These are phyloP conservation scores for Fusarium succisae DNA, from an alignment of 2,329 filamentous ascomycete genomes.

Conservation along the genomic window DNA sequence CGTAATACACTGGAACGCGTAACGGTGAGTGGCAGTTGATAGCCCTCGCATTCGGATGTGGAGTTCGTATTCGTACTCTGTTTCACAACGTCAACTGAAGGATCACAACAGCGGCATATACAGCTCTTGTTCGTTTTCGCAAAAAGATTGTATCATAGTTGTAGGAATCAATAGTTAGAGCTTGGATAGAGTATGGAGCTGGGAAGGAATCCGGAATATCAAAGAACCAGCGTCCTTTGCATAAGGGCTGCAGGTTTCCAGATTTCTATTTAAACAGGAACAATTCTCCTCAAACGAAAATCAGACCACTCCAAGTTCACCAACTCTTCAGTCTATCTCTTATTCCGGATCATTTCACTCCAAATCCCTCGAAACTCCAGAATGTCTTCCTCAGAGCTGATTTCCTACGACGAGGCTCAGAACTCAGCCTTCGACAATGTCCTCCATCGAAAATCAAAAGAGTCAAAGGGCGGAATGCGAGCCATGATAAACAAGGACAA, in stretches of 20 bases:
- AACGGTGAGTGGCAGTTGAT: not conserved
- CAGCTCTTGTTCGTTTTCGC: conserved; percentile 34
- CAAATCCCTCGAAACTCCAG: not conserved
- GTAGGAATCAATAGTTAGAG: not conserved
- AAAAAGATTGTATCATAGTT: not conserved
- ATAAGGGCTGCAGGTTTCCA: not conserved
- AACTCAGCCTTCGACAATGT: conserved; percentile 88
- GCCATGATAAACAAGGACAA: conserved; percentile 84
- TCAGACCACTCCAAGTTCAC: not conserved
- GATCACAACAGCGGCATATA: not conserved
- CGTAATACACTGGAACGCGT: not conserved
- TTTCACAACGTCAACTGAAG: not conserved
- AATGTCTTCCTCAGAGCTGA: conserved; percentile 59
- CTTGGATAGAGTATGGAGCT: not conserved
- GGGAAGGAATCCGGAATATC: not conserved
- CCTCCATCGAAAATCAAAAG: conserved; percentile 75
- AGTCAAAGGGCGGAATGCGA: conserved; percentile 73
- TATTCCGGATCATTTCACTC: rapidly evolving
- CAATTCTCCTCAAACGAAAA: not conserved
- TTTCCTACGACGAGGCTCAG: conserved; percentile 79
- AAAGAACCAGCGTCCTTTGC: not conserved
- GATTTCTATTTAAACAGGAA: conserved; percentile 16
- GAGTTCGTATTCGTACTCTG: conserved; percentile 25
- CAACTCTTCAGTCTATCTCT: rapidly evolving
- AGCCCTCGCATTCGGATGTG: conserved; percentile 26